Evolutionary conservation across 2,329 filamentous ascomycete genomes (phyloP).

Genomic region (Epichloe aotearoae): DNA sequence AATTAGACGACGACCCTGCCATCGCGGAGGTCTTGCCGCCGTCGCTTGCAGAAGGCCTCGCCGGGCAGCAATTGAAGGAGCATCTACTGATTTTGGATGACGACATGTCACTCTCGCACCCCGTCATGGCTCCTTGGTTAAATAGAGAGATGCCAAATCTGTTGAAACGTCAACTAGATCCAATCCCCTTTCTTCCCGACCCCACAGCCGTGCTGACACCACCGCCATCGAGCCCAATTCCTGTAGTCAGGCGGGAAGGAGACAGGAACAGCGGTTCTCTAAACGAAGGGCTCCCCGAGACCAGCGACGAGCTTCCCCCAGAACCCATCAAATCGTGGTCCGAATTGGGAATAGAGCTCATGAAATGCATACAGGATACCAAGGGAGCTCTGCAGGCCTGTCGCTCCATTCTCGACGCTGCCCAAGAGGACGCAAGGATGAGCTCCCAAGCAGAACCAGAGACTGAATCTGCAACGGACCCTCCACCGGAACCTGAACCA

Average conservation of each 20-base stretch:
- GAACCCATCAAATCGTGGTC: conserved; percentile 19
- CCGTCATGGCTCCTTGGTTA: conserved; percentile 43
- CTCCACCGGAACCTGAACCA: neutral
- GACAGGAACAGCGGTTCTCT: neutral
- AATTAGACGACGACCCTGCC: conserved; percentile 53
- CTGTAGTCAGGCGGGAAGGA: neutral
- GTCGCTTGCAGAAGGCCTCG: conserved; percentile 48
- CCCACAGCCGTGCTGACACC: conserved; percentile 28
- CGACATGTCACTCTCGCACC: conserved; percentile 44
- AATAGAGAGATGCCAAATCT: conserved; percentile 36
- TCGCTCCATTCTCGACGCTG: conserved; percentile 13
- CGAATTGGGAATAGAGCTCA: conserved; percentile 20
- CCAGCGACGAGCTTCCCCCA: neutral
- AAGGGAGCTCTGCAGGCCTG: conserved; percentile 17
- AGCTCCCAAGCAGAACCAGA: conserved; percentile 3
- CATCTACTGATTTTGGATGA: conserved; percentile 41
- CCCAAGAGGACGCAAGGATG: conserved; percentile 8
- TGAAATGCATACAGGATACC: conserved; percentile 18
- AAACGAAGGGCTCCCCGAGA: neutral
- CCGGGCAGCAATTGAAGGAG: conserved; percentile 47
- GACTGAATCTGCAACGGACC: neutral
- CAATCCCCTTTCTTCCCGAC: conserved; percentile 48
- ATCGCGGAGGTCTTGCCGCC: conserved; percentile 48
- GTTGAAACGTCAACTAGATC: conserved; percentile 43
- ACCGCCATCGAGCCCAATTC: conserved; percentile 10